Percentiles rank a stretch among this genome's conserved stretches.
Conservation (phyloP, 169 alveolate species). For the Theileria annulata region DNA sequence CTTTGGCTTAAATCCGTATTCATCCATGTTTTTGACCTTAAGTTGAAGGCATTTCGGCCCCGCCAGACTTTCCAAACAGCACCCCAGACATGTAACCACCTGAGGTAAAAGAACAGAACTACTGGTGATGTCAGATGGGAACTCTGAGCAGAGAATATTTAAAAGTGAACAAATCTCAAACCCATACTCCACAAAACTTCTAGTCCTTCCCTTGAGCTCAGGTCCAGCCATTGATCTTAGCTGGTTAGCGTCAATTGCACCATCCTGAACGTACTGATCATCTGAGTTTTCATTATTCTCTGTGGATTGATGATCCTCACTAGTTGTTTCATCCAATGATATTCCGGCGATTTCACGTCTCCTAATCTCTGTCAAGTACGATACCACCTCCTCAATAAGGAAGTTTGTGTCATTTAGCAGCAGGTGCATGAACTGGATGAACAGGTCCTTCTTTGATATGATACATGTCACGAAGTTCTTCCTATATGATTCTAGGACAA, state of each 20-base stretch:
- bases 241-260: conserved; percentile 59
- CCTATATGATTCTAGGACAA: conserved; percentile 67
- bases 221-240: conserved; percentile 56
- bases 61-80: conserved; percentile 85
- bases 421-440: conserved; percentile 85
- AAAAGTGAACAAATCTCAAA: conserved; percentile 74
- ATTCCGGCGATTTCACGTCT: conserved; percentile 77
- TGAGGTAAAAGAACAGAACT: conserved; percentile 79
- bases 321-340: conserved; percentile 26
- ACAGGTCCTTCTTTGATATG: conserved; percentile 73
- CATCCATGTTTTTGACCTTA: conserved; percentile 84
- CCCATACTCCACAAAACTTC: conserved; percentile 71
- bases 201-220: conserved; percentile 70
- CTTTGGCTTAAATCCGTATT: conserved; percentile 84
- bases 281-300: conserved; percentile 45
- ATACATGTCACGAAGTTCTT: conserved; percentile 70
- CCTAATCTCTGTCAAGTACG: conserved; percentile 82
- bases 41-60: conserved; percentile 86
- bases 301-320: conserved; percentile 3
- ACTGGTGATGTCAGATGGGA: conserved; percentile 67
- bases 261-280: conserved; percentile 63
- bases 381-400: conserved; percentile 85
- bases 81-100: conserved; percentile 84
- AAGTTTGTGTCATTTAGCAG: conserved; percentile 82
- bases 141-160: conserved; percentile 70